Base-by-base conservation (phyloP, 805 yeast species). In the Candida germanica region DNA sequence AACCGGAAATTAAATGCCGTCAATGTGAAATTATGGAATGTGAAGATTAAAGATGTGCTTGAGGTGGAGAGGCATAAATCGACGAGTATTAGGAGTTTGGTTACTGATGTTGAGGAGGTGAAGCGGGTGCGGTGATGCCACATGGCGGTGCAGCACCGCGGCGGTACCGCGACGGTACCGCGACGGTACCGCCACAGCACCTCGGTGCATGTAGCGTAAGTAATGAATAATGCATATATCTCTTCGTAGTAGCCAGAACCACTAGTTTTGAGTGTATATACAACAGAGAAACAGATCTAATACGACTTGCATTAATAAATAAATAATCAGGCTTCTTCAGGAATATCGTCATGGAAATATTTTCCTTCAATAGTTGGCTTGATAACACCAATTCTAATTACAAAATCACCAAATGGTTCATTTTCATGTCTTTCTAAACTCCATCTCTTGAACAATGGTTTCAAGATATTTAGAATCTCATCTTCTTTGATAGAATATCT, bases 361-460 rank as follows among this genome's bases (percentile, higher is more conserved):
- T 83, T 86, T 45, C 98, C 98, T 60, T 87, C 95, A 29, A 77
- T 64, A 19, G 97, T 89, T 44, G 89, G 93, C 53, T 80, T 81
- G 56, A 91, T 87, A 40, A 87, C 76, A n/a, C 94, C 96, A 32
- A 69, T 74, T 66, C 98, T 80, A 46, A 91, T 75, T 46, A 84
- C 77, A 71, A 85, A 91, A 59, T 91, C 98, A 56, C 98, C 98
- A 53, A 91, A 91, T 37, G 87, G 96, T 62, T 91, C 98, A 39
- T 87, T 91, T 7, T 88, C 94, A 29, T 74, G 59, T 66, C 98
- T 80, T 64, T 91, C 97, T 50, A 84, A 66, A 27, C 96, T 83
- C 96, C 97, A 91, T 63, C 86, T 79, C 73, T 87, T 86, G 70
- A 91, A 88, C 66, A 91, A 64, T 20, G 96, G 95, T 58, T 77